These are phyloP conservation scores for Debaryomyces maramus DNA, from an alignment of 805 yeast genomes.

Conservation along the genomic window DNA sequence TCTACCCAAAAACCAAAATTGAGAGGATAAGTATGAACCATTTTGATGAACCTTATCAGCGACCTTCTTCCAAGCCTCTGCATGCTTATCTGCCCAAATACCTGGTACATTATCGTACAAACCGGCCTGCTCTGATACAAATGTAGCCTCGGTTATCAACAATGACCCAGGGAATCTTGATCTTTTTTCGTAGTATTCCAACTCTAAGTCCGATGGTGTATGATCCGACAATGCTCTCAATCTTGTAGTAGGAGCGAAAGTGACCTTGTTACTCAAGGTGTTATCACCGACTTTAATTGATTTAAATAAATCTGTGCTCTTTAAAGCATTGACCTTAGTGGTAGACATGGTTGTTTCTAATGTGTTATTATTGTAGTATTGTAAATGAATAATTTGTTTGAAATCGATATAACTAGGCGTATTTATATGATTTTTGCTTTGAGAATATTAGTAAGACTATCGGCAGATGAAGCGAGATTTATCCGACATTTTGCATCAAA, in stretches of 20 bases:
- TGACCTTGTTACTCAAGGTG: slow-evolving; percentile 21
- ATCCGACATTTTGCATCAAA: too few relatives aligned
- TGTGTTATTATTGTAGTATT: too few relatives aligned
- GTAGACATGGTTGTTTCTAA: not conserved
- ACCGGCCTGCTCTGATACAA: slow-evolving; percentile 35
- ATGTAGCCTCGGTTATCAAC: slow-evolving; percentile 35
- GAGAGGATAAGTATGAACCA: slow-evolving; percentile 44
- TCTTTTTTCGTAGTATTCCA: slow-evolving; percentile 31
- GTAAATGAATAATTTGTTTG: too few relatives aligned
- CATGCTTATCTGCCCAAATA: slow-evolving; percentile 49
- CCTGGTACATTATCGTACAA: slow-evolving; percentile 48
- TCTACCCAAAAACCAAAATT: slow-evolving; percentile 57
- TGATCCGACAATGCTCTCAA: slow-evolving; percentile 20
- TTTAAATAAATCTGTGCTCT: slow-evolving; percentile 22
- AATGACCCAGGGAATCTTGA: slow-evolving; percentile 32
- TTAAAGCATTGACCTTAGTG: not conserved
- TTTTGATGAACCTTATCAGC: slow-evolving; percentile 47
- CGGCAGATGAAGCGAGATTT: too few relatives aligned
- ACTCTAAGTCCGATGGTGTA: slow-evolving; percentile 29
- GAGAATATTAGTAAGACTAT: too few relatives aligned
- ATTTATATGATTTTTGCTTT: too few relatives aligned
- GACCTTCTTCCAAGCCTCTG: slow-evolving; percentile 49
- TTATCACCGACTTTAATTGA: slow-evolving; percentile 36
- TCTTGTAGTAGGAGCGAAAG: slow-evolving; percentile 29
- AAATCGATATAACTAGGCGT: too few relatives aligned